Evolutionary conservation across 805 yeast species (phyloP), one percentile per base, ranked within the genome.

Genomic region (Vanderwaltozyma polyspora): DNA sequence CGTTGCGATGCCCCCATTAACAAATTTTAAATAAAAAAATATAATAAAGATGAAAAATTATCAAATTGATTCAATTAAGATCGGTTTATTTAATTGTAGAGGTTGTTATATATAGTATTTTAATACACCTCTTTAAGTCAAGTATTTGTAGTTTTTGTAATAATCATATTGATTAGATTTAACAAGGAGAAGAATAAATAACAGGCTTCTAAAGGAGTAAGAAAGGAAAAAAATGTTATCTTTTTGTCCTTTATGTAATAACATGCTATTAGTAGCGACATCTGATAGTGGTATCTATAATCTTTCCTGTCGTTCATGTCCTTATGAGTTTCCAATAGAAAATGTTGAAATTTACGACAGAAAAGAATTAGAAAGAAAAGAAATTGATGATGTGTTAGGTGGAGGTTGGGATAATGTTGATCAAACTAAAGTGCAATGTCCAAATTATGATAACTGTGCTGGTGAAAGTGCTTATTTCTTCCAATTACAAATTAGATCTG

Each of bases 371-470:
- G 79, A 82, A 22, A 67, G 95, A 55, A 91, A 91, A 52, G 81
- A 85, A 45, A 89, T 91, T 3, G 98, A 91, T 58, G 98, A 89
- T 62, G 95, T 91, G 10, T 68, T 91, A 13, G 98, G 98, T 37
- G 96, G 95, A 21, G 93, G 96, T 1, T 91, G 98, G 98, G 97
- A 89, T 57, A 89, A 91, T 52, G 98, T 91, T 19, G 98, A 91
- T 55, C 96, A 91, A 55, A 91, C 97, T 0, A 67, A 76, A 2
- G 84, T 89, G 1, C 94, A 89, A 55, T 89, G 98, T 66, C 95
- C 96, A 3, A 57, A 57, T 34, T 67, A 74, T 29, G 94, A 84
- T 38, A 52, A 66, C 2, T 91, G 98, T 65, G 94, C 84, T 27
- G 78, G 79, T 44, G 81, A 75, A 45, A 84, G 85, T 59, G 98